These are phyloP conservation scores for Sphenostylis stenocarpa DNA, from an alignment of 306 rosid species.

Conservation along the genomic window DNA sequence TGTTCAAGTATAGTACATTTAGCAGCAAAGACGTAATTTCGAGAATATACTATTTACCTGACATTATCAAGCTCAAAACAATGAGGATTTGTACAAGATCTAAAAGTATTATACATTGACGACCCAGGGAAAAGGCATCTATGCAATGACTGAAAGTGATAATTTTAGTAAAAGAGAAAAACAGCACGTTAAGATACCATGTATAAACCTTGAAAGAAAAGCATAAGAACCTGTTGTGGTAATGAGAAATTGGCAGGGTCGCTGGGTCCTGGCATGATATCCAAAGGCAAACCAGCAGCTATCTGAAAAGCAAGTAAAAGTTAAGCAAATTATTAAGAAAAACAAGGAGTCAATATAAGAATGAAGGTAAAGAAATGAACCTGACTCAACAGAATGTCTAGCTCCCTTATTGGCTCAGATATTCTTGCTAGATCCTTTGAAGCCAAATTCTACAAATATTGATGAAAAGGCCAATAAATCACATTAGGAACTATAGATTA, in stretches of 20 bases:
- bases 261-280: slow-evolving; percentile 91
- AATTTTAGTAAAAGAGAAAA: slow-evolving; percentile 42
- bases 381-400: slow-evolving; percentile 89
- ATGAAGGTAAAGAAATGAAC: slow-evolving; percentile 43
- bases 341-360: slow-evolving; percentile 4
- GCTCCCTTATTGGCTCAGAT: slow-evolving; percentile 79
- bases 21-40: slow-evolving; percentile 14
- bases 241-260: slow-evolving; percentile 90
- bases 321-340: slow-evolving; percentile 34
- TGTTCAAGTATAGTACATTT: slow-evolving; percentile 19
- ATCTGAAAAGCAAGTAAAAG: slow-evolving; percentile 53
- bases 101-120: slow-evolving; percentile 79
- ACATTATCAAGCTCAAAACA: slow-evolving; percentile 77
- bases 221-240: slow-evolving; percentile 83
- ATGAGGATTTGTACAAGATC: slow-evolving; percentile 94
- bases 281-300: slow-evolving; percentile 77
- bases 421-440: slow-evolving; percentile 76
- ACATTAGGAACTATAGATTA: neutral
- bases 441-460: slow-evolving; percentile 63
- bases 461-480: slow-evolving; percentile 18
- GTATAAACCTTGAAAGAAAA: slow-evolving; percentile 25
- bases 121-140: slow-evolving; percentile 95
- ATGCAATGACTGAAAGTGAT: slow-evolving; percentile 75
- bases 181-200: slow-evolving; percentile 9
- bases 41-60: slow-evolving; percentile 51